Percentiles rank a stretch among this genome's conserved stretches.
Evolutionary conservation across 2,329 filamentous ascomycete species (phyloP).

Genomic region (Fusarium sambucinum): DNA sequence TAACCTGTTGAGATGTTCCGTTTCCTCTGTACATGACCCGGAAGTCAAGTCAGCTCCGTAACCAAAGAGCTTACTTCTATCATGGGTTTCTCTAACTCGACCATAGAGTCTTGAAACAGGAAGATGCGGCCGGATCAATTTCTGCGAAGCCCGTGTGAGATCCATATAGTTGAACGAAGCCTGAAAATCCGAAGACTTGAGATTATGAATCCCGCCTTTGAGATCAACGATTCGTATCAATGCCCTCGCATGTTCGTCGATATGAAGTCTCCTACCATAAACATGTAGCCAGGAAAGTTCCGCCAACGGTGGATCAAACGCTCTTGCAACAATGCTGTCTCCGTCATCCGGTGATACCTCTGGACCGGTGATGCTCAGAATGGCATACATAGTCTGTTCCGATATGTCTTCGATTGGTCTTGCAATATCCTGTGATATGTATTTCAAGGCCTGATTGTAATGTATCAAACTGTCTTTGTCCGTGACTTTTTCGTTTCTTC

Average conservation of each 20-base stretch:
- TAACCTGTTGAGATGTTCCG: not conserved
- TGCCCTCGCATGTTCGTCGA: not conserved
- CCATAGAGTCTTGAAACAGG: not conserved
- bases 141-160: slow-evolving; percentile 7
- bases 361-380: slow-evolving; percentile 4
- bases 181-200: not conserved
- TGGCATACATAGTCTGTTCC: slow-evolving; percentile 21
- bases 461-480: slow-evolving; percentile 3
- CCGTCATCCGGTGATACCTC: not conserved
- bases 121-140: not conserved
- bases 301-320: not conserved
- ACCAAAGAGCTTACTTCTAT: not conserved
- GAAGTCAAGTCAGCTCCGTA: not conserved
- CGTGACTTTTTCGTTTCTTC: not conserved
- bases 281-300: slow-evolving; percentile 21
- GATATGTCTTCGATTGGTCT: not conserved
- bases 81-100: not conserved
- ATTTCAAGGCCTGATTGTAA: not conserved
- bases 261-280: slow-evolving; percentile 9
- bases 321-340: not conserved
- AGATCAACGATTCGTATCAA: slow-evolving; percentile 8
- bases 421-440: slow-evolving; percentile 3
- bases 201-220: slow-evolving; percentile 7
- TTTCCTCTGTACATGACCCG: rapidly evolving
- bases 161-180: slow-evolving; percentile 26